phyloP scores from a whole-genome alignment of 2,329 filamentous ascomycete species.

The Fusarium guadeloupense region DNA sequence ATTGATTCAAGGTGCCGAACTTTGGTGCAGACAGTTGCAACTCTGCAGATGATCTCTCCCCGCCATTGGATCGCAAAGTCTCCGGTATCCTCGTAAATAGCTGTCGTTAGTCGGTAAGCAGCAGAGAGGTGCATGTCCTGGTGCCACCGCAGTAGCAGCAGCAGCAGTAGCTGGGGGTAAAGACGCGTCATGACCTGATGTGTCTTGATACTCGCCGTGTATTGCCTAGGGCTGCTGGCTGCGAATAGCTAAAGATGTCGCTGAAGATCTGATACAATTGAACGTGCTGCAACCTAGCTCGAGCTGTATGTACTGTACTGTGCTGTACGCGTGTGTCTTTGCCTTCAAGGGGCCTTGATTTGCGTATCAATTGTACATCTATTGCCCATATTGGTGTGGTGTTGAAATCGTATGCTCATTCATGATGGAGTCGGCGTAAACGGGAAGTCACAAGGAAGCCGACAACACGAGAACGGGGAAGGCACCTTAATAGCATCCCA shows the following conservation, averaged over 20 bases:
- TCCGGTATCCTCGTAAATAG: slow-evolving; percentile 27
- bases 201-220: slow-evolving; percentile 32
- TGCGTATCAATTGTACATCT: slow-evolving; percentile 25
- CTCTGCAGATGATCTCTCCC: slow-evolving; percentile 7
- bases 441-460: slow-evolving; percentile 23
- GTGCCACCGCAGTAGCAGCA: slow-evolving; percentile 33
- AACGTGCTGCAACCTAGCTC: neutral
- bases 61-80: slow-evolving; percentile 20
- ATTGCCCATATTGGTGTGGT: slow-evolving; percentile 32
- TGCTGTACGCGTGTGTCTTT: slow-evolving; percentile 33
- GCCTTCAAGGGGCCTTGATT: slow-evolving; percentile 13
- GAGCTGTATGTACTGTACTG: neutral
- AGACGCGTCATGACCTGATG: slow-evolving; percentile 43
- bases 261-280: slow-evolving; percentile 5
- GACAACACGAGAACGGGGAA: slow-evolving; percentile 26
- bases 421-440: slow-evolving; percentile 23
- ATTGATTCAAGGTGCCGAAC: slow-evolving; percentile 25
- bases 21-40: slow-evolving; percentile 18
- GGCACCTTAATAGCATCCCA: slow-evolving; percentile 14
- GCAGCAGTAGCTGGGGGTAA: slow-evolving; percentile 10
- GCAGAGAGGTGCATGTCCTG: slow-evolving; percentile 28
- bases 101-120: slow-evolving; percentile 17
- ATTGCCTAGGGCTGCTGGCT: slow-evolving; percentile 1
- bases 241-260: slow-evolving; percentile 5
- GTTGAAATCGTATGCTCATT: slow-evolving; percentile 24